phyloP scores from a whole-genome alignment of 2,329 filamentous ascomycete species.

The Alternaria longipes region DNA sequence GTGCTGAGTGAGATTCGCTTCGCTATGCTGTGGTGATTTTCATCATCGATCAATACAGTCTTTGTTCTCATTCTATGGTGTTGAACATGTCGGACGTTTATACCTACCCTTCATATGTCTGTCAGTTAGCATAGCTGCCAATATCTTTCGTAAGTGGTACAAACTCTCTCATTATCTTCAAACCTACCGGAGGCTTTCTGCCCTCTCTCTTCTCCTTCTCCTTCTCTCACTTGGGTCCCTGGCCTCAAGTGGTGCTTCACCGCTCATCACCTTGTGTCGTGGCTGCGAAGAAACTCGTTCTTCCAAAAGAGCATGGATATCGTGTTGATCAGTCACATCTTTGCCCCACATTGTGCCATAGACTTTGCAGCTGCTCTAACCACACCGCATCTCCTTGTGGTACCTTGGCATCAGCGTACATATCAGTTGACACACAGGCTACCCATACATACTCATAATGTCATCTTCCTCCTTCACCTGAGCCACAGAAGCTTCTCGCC shows the following conservation, averaged over 20 bases:
- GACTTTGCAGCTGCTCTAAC: not conserved
- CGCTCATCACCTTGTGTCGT: not conserved
- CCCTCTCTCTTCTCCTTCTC: not conserved
- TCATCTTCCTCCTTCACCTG: slow-evolving; percentile 8
- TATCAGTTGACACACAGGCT: not conserved
- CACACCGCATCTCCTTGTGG: not conserved
- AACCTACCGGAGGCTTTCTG: not conserved
- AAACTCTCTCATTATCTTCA: not conserved
- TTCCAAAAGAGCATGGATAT: not conserved
- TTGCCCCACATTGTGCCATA: not conserved
- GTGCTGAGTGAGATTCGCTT: not conserved
- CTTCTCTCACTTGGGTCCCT: not conserved
- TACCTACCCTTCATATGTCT: not conserved
- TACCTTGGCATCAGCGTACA: not conserved
- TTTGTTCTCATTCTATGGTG: not conserved
- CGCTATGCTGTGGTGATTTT: not conserved
- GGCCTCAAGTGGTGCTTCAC: not conserved
- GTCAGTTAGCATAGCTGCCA: not conserved
- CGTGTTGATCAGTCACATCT: not conserved
- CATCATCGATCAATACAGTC: not conserved
- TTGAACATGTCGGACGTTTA: not conserved
- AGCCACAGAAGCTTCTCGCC: slow-evolving; percentile 8
- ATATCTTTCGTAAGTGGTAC: not conserved
- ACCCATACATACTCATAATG: slow-evolving; percentile 2
- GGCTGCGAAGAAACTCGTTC: no score